Conservation (phyloP, 208 protist species). For the Leishmania tarentolae region DNA sequence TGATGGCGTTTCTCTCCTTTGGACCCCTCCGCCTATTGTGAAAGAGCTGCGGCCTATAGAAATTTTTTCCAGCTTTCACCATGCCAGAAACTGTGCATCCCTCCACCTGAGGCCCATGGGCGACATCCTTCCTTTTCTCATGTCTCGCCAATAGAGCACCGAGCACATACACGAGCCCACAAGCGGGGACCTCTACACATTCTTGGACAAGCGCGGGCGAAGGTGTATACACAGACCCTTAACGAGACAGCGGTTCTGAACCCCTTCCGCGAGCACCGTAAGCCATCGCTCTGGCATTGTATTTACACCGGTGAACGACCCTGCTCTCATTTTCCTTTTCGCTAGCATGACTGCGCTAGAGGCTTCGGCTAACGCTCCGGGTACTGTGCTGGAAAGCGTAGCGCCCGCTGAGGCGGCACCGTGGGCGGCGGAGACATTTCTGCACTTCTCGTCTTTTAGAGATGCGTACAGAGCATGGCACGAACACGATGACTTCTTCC, state of each 20-base stretch:
- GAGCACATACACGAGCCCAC: background rate
- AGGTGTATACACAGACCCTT: background rate
- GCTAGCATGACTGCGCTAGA: background rate
- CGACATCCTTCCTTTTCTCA: background rate
- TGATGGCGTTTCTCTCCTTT: background rate
- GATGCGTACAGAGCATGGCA: conserved; percentile 28
- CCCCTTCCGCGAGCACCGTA: background rate
- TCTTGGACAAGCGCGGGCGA: background rate
- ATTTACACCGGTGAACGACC: background rate
- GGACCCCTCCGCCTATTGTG: background rate
- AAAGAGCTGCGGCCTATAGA: too few species aligned
- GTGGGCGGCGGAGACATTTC: conserved; percentile 3
- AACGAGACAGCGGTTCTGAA: too few species aligned
- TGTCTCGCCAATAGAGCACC: background rate
- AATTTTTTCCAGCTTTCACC: background rate
- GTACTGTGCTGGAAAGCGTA: background rate
- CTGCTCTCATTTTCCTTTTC: background rate
- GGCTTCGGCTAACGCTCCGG: background rate
- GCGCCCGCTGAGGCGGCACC: background rate
- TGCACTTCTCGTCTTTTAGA: conserved; percentile 22
- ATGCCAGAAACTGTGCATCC: background rate
- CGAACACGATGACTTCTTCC: conserved; percentile 5
- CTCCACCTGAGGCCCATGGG: background rate
- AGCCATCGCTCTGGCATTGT: background rate
- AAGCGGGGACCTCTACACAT: background rate